Conservation (phyloP, 2,329 filamentous ascomycete genomes). For the Trichoderma koningiopsis region DNA sequence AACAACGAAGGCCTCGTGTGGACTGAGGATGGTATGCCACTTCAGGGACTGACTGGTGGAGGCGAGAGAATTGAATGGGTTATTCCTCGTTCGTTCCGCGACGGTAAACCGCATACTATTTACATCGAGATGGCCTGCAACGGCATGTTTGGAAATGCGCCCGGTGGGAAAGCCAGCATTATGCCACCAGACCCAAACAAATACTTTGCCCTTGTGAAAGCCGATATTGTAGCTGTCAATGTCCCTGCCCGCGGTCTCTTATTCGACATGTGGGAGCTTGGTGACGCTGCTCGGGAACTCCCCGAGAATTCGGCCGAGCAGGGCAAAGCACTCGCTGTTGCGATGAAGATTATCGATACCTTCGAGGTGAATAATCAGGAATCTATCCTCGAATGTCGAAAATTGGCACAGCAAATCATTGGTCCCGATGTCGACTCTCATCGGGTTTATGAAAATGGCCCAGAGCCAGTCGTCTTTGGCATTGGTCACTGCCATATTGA, state of each 20-base stretch:
- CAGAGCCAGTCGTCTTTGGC: constrained; percentile 76
- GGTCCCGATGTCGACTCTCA: constrained; percentile 79
- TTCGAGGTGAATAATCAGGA: constrained; percentile 81
- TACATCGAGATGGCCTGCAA: constrained; percentile 99
- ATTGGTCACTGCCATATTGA: constrained; percentile 98
- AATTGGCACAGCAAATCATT: constrained; percentile 81
- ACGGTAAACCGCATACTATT: constrained; percentile 83
- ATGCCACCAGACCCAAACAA: constrained; percentile 86
- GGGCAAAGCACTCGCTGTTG: constrained; percentile 80
- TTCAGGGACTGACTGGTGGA: constrained; percentile 89
- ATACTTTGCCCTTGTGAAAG: constrained; percentile 73
- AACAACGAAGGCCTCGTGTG: constrained; percentile 95
- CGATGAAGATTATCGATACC: constrained; percentile 84
- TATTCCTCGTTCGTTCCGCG: constrained; percentile 76
- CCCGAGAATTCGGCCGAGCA: constrained; percentile 85
- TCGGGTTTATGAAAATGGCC: constrained; percentile 78
- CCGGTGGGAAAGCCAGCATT: constrained; percentile 75
- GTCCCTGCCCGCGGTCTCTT: constrained; percentile 78
- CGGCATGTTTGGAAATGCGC: constrained; percentile 93
- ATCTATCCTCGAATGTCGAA: constrained; percentile 75
- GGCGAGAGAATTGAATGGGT: constrained; percentile 92
- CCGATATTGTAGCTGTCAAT: constrained; percentile 88
- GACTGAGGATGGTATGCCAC: constrained; percentile 83
- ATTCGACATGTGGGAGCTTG: constrained; percentile 96
- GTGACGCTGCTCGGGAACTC: constrained; percentile 89